Evolutionary conservation across 2,329 filamentous ascomycete species (phyloP).

Genomic region (Coleophoma eucalyptorum): DNA sequence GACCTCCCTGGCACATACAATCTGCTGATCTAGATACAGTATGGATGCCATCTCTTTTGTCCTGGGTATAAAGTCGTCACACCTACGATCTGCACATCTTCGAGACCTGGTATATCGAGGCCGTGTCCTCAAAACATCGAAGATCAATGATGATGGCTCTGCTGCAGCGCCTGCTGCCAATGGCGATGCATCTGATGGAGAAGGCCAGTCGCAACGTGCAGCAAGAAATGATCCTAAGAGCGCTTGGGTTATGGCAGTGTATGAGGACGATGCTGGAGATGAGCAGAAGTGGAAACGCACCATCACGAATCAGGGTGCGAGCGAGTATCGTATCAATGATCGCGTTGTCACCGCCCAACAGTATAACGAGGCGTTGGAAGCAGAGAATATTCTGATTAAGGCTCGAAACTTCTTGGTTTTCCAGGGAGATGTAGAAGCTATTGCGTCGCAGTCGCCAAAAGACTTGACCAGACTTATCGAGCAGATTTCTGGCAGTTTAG

Average conservation of each 20-base stretch:
- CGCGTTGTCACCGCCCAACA: constrained; percentile 81
- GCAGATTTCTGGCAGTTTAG: constrained; percentile 93
- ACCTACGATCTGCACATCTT: constrained; percentile 88
- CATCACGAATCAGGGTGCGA: constrained; percentile 83
- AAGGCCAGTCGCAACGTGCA: constrained; percentile 56
- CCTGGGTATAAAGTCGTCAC: constrained; percentile 97
- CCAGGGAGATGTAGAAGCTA: constrained; percentile 95
- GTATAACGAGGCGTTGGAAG: constrained; percentile 89
- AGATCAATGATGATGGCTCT: constrained; percentile 88
- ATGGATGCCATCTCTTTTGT: constrained; percentile 99
- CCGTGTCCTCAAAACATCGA: constrained; percentile 85
- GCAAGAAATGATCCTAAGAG: constrained; percentile 84
- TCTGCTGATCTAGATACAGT: constrained; percentile 41
- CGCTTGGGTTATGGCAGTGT: constrained; percentile 99
- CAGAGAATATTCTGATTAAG: constrained; percentile 96
- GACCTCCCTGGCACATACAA: constrained; percentile 4
- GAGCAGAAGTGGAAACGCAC: constrained; percentile 94
- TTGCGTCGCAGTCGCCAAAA: constrained; percentile 90
- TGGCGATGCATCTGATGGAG: constrained; percentile 55
- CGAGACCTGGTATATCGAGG: constrained; percentile 96
- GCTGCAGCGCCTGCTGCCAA: constrained; percentile 47
- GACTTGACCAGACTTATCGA: constrained; percentile 93
- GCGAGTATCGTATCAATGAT: constrained; percentile 97
- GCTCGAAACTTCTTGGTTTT: constrained; percentile 97
- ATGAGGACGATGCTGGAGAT: constrained; percentile 93